These are phyloP conservation scores for Fraxinus floribunda DNA, from an alignment of 305 asterid species.

Conservation along the genomic window DNA sequence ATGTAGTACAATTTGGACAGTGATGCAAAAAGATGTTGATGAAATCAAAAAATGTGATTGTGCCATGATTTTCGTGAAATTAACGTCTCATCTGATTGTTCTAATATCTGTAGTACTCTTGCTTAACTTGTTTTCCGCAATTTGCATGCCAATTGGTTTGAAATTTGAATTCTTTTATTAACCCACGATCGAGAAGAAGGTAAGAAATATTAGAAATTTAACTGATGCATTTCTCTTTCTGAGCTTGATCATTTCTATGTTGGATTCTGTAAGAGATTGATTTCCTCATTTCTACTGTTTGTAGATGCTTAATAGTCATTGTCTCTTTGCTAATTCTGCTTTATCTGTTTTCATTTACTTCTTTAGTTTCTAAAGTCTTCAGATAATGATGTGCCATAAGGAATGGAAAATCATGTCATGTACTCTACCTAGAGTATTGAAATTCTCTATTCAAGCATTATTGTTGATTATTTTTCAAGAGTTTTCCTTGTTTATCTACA, in stretches of 20 bases:
- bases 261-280: not conserved
- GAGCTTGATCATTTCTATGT: not conserved
- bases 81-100: too few relatives aligned
- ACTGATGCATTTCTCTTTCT: not conserved
- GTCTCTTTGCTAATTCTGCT: not conserved
- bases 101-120: too few relatives aligned
- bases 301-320: not conserved
- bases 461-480: not conserved
- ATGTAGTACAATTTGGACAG: too few relatives aligned
- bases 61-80: too few relatives aligned
- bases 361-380: not conserved
- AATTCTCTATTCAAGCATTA: not conserved
- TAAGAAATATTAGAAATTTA: not conserved
- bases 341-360: not conserved
- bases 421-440: not conserved
- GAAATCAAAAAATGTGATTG: too few relatives aligned
- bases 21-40: too few relatives aligned
- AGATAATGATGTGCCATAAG: not conserved
- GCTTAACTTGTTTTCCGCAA: too few relatives aligned
- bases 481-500: too few relatives aligned
- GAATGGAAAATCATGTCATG: not conserved
- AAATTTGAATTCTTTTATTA: too few relatives aligned
- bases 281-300: not conserved
- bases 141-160: too few relatives aligned
- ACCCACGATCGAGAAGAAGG: too few relatives aligned